Base-by-base conservation (phyloP, 228 moss, liverwort and hornwort genomes). In the Sphagnum fallax region DNA sequence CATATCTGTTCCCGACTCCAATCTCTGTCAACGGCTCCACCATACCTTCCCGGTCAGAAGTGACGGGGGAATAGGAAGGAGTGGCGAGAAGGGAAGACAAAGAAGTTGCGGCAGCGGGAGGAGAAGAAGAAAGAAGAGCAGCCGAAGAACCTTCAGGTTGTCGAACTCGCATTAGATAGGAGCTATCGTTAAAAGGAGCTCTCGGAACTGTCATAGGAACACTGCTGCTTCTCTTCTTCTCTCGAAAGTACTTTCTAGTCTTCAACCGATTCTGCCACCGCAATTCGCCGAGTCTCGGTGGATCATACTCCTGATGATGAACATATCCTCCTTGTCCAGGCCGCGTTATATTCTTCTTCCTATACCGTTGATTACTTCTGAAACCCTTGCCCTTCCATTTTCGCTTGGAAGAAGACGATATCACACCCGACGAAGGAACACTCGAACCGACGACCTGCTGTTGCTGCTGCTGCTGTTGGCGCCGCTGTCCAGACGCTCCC, bases 1-100 rank as follows among this genome's bases (percentile, higher is more conserved):
- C 96, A 80, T 93, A 96, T 65, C 96, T 89, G 81, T 89, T 87
- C 32, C 32, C 32, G 72, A 91, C 92, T 62, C 89, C 89, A 87
- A 82, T 81, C 78, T 83, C 80, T 74, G 84, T 83, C 64, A 83
- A 78, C 61, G 83, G 77, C 65, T 91, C 84, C 6, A 77, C 78
- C 53, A 80, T 63, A 74, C 79, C 87, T 68, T 89, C 83, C 69
- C 86, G 80, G 72, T 91, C 86, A 64, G 69, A 72, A 64, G 85
- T 78, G 50, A 76, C 81, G 16, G 84, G 81, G 48, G 84, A 84
- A 16, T 50, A 69, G 55, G 80, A 79, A 66, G 80, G 83, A 9
- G 89, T 83, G 49, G 79, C 74, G 49, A 89, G 65, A 65, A 84
- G 69, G 51, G 87, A 82, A 70, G 81, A 73, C 60, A 83, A 77